phyloP scores from a whole-genome alignment of 257 asterid genomes.

The Scutellaria minor region DNA sequence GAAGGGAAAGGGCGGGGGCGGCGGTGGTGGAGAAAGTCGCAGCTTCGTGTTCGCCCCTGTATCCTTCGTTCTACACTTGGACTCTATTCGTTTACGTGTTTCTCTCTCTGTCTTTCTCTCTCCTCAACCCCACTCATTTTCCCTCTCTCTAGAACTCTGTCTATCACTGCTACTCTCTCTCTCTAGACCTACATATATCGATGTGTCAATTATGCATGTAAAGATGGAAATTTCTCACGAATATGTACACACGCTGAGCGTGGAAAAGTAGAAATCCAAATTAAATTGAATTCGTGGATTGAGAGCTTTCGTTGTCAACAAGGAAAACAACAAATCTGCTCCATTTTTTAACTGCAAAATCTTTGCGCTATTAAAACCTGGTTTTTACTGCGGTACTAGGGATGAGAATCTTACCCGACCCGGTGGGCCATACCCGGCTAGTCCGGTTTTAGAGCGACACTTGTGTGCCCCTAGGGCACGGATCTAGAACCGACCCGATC shows the following conservation, averaged over 20 bases:
- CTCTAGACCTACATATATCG: neutral
- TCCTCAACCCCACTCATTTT: conserved; percentile 7
- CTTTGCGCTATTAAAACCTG: neutral
- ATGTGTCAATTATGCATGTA: conserved; percentile 25
- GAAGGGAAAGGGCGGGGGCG: conserved; percentile 38
- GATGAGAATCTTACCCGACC: too few species aligned
- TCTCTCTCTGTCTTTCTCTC: conserved; percentile 29
- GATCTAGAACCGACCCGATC: too few species aligned
- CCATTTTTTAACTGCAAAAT: conserved; percentile 3
- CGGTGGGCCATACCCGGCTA: too few species aligned
- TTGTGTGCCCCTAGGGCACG: too few species aligned
- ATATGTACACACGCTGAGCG: conserved; percentile 3
- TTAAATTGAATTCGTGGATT: neutral
- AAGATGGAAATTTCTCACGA: conserved; percentile 16
- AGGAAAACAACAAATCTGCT: neutral
- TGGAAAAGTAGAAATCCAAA: conserved; percentile 11
- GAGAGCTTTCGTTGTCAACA: conserved; percentile 37
- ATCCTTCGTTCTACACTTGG: conserved; percentile 70
- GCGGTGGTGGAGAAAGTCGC: conserved; percentile 27
- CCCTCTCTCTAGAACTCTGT: neutral
- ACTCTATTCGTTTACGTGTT: conserved; percentile 83
- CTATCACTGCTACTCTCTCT: neutral
- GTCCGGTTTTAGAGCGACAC: too few species aligned
- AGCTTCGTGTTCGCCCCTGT: conserved; percentile 58
- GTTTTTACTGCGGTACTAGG: too few species aligned